Base-by-base conservation (phyloP, 2,329 filamentous ascomycete genomes). In the Aspergillus proliferans region DNA sequence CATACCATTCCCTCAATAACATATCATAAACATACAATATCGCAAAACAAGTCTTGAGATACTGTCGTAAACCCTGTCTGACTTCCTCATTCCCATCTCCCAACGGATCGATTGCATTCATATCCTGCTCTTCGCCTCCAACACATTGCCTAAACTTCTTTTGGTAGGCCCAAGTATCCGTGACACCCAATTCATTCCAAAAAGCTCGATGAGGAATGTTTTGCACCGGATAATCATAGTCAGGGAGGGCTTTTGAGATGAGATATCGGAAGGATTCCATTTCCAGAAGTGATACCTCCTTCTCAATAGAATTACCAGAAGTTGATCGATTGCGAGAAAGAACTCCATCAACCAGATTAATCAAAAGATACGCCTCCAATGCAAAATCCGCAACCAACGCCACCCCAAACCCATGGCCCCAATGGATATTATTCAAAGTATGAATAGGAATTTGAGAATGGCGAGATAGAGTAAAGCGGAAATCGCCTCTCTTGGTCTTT, bases 371-470 rank as follows among this genome's bases (percentile, higher is more conserved):
- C 10, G 28, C 39, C 24, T 48, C 39, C 7, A 48, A 21, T 2
- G 46, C 46, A 15, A 43, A 30, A 12, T 48, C 46, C 6, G 39
- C 40, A 12, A 48, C 26, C 26, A 42, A 28, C 5, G 7, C 22
- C 14, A 44, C 40, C 4, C 46, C 46, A 41, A 48, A 43, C n/a
- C 39, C 30, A 21, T 48, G 40, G 14, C 46, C 46, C 46, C 46
- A 48, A 15, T 19, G 28, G 3, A 48, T 19, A 19, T 14, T 9
- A 19, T 36, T 10, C 5, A 48, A 21, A 14, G 7, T 12, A 14
- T 34, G 38, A 2, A 48, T 14, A 12, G 46, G 40, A 21, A 44
- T 15, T 15, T 47, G 18, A 12, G 28, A 12, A 24, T 48, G 46
- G 18, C 22, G 40, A n/a, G 46, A 41, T 30, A 48, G 22, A 44